Evolutionary conservation across 2,329 filamentous ascomycete species (phyloP).

Genomic region (Trichoderma atrobrunneum): DNA sequence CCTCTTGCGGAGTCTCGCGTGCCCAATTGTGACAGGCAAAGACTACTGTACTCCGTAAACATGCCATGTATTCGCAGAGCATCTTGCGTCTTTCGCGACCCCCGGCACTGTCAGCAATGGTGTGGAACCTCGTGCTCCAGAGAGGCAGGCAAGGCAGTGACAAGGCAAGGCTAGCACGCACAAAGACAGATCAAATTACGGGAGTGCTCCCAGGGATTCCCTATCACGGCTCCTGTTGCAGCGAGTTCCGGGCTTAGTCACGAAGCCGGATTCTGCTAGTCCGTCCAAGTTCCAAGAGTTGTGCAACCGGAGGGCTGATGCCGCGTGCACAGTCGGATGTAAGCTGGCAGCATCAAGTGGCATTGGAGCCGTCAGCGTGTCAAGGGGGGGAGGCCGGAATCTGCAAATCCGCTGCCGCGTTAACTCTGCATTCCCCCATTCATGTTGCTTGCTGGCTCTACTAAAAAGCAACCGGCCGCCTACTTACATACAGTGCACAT

Average conservation of each 20-base stretch:
- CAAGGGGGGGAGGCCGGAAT: background rate
- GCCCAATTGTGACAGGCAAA: background rate
- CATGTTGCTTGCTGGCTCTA: background rate
- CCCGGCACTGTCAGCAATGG: background rate
- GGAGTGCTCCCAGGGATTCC: background rate
- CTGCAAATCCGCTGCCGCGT: background rate
- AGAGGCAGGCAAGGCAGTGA: background rate
- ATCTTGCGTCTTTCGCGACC: background rate
- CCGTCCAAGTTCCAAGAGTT: background rate
- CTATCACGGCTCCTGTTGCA: background rate
- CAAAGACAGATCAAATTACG: background rate
- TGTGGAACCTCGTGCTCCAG: background rate
- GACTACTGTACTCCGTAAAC: background rate
- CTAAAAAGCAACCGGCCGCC: background rate
- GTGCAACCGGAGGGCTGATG: background rate
- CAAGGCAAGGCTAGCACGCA: background rate
- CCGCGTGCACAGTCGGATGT: background rate
- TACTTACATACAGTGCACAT: background rate
- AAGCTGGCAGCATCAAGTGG: background rate
- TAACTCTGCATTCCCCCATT: background rate
- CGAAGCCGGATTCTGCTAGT: background rate
- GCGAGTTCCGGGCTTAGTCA: background rate
- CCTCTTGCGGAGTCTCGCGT: background rate
- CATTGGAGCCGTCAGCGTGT: background rate
- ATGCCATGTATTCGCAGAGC: background rate